Conservation (phyloP, 139 green algal genomes). For the Spirogloea muscicola region DNA sequence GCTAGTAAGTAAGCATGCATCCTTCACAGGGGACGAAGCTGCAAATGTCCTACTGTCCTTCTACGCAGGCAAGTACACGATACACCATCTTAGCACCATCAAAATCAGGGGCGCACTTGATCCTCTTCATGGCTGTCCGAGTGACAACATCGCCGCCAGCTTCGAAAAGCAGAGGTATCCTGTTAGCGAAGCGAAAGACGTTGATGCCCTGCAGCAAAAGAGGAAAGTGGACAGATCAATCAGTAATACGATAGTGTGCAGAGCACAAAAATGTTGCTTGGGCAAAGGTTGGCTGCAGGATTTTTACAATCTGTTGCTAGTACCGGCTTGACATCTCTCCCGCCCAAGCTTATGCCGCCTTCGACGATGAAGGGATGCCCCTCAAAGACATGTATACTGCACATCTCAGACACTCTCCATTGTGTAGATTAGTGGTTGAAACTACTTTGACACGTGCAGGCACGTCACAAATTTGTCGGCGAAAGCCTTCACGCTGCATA, state of each 20-base stretch:
- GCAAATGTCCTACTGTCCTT: no score
- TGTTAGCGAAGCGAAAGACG: constrained; percentile 91
- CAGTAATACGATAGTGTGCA: no score
- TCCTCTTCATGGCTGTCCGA: constrained; percentile 79
- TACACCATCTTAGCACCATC: no score
- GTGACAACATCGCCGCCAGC: constrained; percentile 84
- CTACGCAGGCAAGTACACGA: no score
- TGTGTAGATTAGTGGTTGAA: no score
- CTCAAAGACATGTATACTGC: constrained; percentile 70
- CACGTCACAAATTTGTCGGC: not conserved
- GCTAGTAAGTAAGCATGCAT: not conserved
- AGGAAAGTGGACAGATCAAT: no score
- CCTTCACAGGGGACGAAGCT: no score
- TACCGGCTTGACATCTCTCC: constrained; percentile 72
- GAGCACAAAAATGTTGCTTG: no score
- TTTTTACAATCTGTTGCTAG: no score
- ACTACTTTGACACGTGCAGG: no score
- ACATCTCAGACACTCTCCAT: no score
- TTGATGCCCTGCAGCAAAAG: constrained; percentile 70
- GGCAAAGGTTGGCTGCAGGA: no score
- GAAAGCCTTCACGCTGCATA: not conserved
- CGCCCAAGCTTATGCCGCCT: constrained; percentile 84
- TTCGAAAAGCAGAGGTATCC: constrained; percentile 97
- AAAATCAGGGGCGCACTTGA: constrained; percentile 56
- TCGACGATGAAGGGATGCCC: constrained; percentile 95